These are phyloP conservation scores for Zizania palustris DNA, from an alignment of 202 grass and related monocot genomes.

Conservation along the genomic window DNA sequence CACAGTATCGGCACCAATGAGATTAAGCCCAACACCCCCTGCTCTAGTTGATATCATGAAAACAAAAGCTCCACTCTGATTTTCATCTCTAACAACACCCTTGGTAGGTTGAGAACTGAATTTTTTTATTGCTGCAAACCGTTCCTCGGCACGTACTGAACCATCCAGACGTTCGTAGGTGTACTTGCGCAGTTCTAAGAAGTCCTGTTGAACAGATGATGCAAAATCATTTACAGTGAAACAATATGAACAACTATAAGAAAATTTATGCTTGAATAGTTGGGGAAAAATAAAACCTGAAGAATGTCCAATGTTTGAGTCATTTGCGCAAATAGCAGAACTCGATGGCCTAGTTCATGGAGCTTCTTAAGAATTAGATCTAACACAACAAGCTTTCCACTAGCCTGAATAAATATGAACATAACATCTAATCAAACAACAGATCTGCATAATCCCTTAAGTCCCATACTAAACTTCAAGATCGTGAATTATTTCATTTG, in stretches of 20 bases:
- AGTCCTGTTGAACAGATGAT: conserved; percentile 64
- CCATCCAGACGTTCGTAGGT: conserved; percentile 90
- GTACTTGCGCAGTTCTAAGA: conserved; percentile 80
- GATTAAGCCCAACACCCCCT: conserved; percentile 94
- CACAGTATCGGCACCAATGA: conserved; percentile 90
- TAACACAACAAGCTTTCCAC: conserved; percentile 86
- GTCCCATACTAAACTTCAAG: not conserved
- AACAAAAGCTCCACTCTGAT: conserved; percentile 72
- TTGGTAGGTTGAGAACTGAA: conserved; percentile 63
- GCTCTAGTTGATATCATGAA: conserved; percentile 99
- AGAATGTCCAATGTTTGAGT: conserved; percentile 95
- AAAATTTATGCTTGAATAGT: conserved; percentile 33
- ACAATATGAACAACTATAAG: not conserved
- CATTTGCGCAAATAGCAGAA: conserved; percentile 95
- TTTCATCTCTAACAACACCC: conserved; percentile 45
- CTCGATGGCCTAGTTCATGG: conserved; percentile 66
- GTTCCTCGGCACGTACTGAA: conserved; percentile 90
- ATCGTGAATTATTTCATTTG: not conserved
- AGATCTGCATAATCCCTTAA: not conserved
- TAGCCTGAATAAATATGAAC: conserved; percentile 61
- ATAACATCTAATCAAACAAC: conserved; percentile 27
- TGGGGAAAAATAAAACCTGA: conserved; percentile 64
- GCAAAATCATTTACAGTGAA: conserved; percentile 34
- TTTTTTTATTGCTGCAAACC: conserved; percentile 89
- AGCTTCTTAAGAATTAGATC: conserved; percentile 83